Evolutionary conservation across 257 asterid genomes (phyloP).

Genomic region (Echium plantagineum): DNA sequence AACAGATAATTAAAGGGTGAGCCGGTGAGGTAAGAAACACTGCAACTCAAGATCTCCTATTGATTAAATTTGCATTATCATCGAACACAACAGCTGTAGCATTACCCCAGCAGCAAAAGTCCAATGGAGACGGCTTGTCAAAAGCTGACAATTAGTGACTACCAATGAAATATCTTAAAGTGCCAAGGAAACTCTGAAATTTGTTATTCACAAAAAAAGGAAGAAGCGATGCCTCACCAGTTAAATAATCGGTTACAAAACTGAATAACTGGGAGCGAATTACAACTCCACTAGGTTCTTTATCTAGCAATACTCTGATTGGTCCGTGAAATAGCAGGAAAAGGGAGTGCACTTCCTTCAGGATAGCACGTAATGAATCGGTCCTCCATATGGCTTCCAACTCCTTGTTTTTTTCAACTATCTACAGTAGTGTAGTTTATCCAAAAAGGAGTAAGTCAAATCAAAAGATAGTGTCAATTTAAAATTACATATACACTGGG

Average conservation of each 20-base stretch:
- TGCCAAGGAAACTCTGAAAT: slow-evolving; percentile 25
- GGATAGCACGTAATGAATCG: slow-evolving; percentile 59
- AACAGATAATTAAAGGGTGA: slow-evolving; percentile 45
- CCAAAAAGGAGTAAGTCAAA: slow-evolving; percentile 10
- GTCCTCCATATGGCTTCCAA: slow-evolving; percentile 78
- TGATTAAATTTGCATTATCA: slow-evolving; percentile 60
- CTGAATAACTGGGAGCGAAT: slow-evolving; percentile 61
- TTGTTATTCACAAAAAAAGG: slow-evolving; percentile 16
- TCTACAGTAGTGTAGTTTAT: slow-evolving; percentile 34
- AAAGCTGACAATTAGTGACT: slow-evolving; percentile 94
- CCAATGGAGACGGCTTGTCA: slow-evolving; percentile 88
- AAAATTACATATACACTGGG: background rate
- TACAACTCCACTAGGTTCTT: slow-evolving; percentile 86
- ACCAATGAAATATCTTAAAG: slow-evolving; percentile 45
- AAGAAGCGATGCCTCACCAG: slow-evolving; percentile 54
- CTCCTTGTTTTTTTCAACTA: slow-evolving; percentile 61
- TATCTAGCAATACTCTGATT: slow-evolving; percentile 66
- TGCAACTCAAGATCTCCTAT: slow-evolving; percentile 52
- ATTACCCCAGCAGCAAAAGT: slow-evolving; percentile 98
- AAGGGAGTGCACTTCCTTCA: slow-evolving; percentile 82
- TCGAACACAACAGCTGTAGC: slow-evolving; percentile 77
- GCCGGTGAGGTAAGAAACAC: slow-evolving; percentile 46
- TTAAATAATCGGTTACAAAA: slow-evolving; percentile 86
- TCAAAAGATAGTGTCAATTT: background rate
- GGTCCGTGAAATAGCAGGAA: slow-evolving; percentile 90